phyloP scores from a whole-genome alignment of 352 stramenopile species.

The Pseudoperonospora humuli region DNA sequence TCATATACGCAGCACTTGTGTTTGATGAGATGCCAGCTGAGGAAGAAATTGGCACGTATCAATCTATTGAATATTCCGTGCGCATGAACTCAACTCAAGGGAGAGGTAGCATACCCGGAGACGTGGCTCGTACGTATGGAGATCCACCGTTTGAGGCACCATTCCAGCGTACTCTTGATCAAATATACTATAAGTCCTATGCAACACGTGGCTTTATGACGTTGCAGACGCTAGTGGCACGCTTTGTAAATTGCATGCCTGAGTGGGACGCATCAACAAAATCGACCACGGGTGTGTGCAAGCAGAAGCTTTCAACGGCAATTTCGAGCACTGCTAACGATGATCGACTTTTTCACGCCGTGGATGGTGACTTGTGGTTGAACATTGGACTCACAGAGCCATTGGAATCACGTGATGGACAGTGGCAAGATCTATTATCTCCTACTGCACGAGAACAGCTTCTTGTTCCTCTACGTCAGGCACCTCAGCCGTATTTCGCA shows the following conservation, averaged over 20 bases:
- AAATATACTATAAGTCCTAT: no score
- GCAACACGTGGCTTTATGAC: constrained; percentile 29
- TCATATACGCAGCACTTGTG: no score
- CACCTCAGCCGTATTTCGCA: constrained; percentile 47
- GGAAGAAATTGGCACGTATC: no score
- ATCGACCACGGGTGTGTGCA: constrained; percentile 14
- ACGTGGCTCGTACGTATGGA: no score
- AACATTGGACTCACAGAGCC: constrained; percentile 34
- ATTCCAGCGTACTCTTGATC: no score
- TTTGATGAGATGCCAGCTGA: no score
- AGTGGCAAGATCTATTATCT: constrained; percentile 14
- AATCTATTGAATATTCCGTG: no score
- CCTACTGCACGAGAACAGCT: constrained; percentile 27
- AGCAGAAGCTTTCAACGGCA: constrained; percentile 11
- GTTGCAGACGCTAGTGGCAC: constrained; percentile 15
- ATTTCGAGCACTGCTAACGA: constrained; percentile 14
- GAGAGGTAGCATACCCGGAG: no score
- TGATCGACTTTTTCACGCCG: constrained; percentile 28
- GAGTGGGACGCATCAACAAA: constrained; percentile 12
- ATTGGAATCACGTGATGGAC: constrained; percentile 22
- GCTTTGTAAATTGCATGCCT: constrained; percentile 20
- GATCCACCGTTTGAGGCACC: no score
- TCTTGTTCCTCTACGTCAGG: constrained; percentile 42
- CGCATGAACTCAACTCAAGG: no score
- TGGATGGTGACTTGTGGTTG: no score